Evolutionary conservation across 179 eudicot genomes (phyloP).

Genomic region (Silene coronaria): DNA sequence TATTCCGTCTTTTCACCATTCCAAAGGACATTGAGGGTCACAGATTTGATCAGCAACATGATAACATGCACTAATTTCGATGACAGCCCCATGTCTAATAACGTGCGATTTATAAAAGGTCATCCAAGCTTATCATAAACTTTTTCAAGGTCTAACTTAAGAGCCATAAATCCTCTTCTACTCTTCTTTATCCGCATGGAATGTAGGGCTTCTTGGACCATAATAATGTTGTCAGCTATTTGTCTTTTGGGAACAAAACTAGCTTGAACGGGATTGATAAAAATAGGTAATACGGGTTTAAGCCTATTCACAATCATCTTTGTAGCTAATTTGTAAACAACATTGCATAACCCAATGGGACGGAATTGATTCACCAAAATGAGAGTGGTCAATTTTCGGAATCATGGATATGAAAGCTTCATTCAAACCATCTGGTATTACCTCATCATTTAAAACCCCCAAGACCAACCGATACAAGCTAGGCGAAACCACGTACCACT

Average conservation of each 20-base stretch:
- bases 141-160: constrained; percentile 10
- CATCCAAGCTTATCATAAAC: not conserved
- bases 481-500: no score
- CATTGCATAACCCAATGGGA: not conserved
- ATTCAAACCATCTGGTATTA: no score
- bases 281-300: not conserved
- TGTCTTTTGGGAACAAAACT: constrained; percentile 4
- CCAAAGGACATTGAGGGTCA: no score
- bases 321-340: not conserved
- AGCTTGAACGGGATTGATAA: not conserved
- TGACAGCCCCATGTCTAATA: not conserved
- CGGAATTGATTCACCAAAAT: no score
- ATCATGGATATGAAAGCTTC: no score
- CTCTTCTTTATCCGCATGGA: not conserved
- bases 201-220: constrained; percentile 5
- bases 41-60: no score
- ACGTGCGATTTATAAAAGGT: not conserved
- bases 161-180: not conserved
- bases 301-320: constrained; percentile 8
- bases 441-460: no score
- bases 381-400: no score
- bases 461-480: no score
- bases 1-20: no score
- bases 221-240: constrained; percentile 6
- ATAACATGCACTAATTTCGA: not conserved